phyloP scores from a whole-genome alignment of 495 filamentous ascomycete species.

The Aspergillus kassunensis region DNA sequence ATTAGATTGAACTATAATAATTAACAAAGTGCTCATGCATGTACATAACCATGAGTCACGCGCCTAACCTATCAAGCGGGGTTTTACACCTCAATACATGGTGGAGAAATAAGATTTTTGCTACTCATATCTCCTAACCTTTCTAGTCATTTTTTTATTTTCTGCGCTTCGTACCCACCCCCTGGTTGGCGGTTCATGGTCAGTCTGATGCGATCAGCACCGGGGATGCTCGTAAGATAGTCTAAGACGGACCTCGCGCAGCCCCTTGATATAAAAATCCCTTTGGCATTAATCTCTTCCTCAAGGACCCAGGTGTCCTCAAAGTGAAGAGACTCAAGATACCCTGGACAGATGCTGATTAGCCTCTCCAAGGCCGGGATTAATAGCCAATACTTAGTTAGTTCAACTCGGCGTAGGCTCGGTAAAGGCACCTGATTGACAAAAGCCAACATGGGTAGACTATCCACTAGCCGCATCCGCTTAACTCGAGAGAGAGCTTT shows the following conservation, averaged over 20 bases:
- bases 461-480: background rate
- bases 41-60: too few species aligned
- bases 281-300: background rate
- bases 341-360: background rate
- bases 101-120: too few species aligned
- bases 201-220: background rate
- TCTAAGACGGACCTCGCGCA: background rate
- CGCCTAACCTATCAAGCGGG: too few species aligned
- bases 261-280: slow-evolving; percentile 1
- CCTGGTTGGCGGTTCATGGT: background rate
- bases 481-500: background rate
- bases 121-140: too few species aligned
- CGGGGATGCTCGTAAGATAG: background rate
- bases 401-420: background rate
- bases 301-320: slow-evolving; percentile 5
- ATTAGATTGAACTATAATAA: too few species aligned
- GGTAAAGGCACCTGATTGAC: background rate
- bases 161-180: too few species aligned
- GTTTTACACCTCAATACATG: too few species aligned
- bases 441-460: background rate
- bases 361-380: background rate
- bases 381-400: slow-evolving; percentile 3
- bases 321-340: background rate
- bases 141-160: too few species aligned
- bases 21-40: too few species aligned